phyloP scores from a whole-genome alignment of 1,139 yeast species.

The Yamadazyma sp. region DNA sequence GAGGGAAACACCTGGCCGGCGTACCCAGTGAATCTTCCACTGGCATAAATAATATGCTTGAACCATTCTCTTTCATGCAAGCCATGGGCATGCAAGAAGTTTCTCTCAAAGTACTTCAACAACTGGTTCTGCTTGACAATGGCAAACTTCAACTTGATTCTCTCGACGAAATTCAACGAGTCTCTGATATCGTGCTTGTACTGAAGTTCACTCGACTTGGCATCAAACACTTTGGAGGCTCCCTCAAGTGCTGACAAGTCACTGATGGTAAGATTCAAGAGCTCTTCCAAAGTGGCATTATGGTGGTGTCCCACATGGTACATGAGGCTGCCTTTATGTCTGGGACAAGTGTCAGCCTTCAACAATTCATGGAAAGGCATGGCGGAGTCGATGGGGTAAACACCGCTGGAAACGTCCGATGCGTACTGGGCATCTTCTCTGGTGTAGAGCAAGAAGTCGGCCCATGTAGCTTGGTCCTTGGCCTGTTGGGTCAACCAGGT shows the following conservation, averaged over 20 bases:
- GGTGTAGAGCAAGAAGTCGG: conserved; percentile 19
- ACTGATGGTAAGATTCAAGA: conserved; percentile 24
- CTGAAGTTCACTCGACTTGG: conserved; percentile 31
- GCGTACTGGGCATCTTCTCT: conserved; percentile 22
- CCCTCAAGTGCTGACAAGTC: conserved; percentile 28
- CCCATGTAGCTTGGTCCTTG: conserved; percentile 17
- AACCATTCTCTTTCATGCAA: conserved; percentile 76
- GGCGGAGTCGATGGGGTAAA: conserved; percentile 16
- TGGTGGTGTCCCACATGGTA: conserved; percentile 11
- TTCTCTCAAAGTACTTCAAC: conserved; percentile 61
- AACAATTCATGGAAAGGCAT: conserved; percentile 28
- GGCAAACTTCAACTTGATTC: conserved; percentile 35
- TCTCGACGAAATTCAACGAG: conserved; percentile 40
- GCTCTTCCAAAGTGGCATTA: conserved; percentile 26
- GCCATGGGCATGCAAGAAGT: conserved; percentile 64
- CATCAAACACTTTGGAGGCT: conserved; percentile 38
- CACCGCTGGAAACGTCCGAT: conserved; percentile 23
- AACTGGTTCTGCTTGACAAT: conserved; percentile 42
- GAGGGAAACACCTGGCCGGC: conserved; percentile 84
- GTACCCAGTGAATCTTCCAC: conserved; percentile 84
- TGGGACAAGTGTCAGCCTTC: conserved; percentile 9
- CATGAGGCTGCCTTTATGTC: conserved; percentile 13
- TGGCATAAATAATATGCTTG: conserved; percentile 79
- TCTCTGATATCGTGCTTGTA: conserved; percentile 33
- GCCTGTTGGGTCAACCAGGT: conserved; percentile 27